Conservation (phyloP, 192 early-diverging fungal species). For the Geranomyces michiganensis region DNA sequence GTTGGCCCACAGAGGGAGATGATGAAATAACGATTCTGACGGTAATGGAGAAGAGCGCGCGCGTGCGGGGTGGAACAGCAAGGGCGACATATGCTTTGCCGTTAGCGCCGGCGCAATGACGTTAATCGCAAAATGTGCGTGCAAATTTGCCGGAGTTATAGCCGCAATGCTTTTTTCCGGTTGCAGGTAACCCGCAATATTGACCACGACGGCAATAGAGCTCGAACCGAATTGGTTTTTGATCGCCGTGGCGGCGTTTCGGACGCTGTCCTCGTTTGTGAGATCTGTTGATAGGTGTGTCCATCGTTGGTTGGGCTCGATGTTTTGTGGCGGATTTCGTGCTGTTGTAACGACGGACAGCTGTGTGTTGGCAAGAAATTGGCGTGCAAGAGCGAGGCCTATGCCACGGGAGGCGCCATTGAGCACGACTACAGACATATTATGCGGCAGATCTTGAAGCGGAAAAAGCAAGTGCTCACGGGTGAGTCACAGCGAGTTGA, state of each 20-base stretch:
- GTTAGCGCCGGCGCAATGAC: conserved; percentile 29
- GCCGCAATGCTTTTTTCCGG: conserved; percentile 37
- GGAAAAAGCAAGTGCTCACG: too few relatives aligned
- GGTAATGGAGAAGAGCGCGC: background rate
- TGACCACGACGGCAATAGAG: conserved; percentile 10
- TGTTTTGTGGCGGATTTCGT: background rate
- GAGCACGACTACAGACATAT: conserved; percentile 14
- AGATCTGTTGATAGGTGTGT: conserved; percentile 14
- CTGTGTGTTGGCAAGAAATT: conserved; percentile 2
- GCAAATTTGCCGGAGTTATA: conserved; percentile 12
- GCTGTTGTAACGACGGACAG: conserved; percentile 20
- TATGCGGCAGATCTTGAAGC: too few relatives aligned
- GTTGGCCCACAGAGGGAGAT: conserved; percentile 19
- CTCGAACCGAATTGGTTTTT: background rate
- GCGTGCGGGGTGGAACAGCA: conserved; percentile 11
- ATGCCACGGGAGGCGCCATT: conserved; percentile 34
- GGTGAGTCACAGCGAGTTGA: too few relatives aligned
- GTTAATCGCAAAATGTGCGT: conserved; percentile 33
- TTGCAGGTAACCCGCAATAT: conserved; percentile 24
- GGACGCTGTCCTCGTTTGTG: background rate
- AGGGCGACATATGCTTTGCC: conserved; percentile 35
- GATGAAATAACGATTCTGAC: too few relatives aligned
- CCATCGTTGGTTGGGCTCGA: background rate
- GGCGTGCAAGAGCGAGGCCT: conserved; percentile 29
- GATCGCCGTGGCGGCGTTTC: background rate